A percentile compares a stretch with the other conserved stretches of the same genome.
Evolutionary conservation across 192 early-diverging fungal genomes (phyloP).

Genomic region (Umbelopsis sp.): DNA sequence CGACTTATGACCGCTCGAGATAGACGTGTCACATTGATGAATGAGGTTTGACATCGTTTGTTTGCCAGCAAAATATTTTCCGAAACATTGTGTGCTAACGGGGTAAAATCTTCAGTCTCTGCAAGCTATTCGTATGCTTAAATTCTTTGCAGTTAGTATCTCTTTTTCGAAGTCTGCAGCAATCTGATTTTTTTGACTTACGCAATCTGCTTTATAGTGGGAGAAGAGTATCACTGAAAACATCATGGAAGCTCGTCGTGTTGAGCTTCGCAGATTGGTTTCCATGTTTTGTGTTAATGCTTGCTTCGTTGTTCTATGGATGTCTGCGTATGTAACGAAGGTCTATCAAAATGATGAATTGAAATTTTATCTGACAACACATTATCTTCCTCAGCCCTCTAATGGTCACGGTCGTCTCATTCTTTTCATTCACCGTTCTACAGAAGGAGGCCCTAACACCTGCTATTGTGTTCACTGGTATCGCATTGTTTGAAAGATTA

Average conservation of each 20-base stretch:
- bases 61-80: not conserved
- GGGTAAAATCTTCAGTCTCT: constrained; percentile 27
- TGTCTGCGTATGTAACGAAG: not conserved
- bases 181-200: not conserved
- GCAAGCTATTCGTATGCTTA: constrained; percentile 81
- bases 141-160: constrained; percentile 66
- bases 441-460: constrained; percentile 50
- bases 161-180: not conserved
- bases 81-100: not conserved
- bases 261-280: constrained; percentile 38
- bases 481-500: constrained; percentile 67
- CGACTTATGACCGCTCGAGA: constrained; percentile 65
- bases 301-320: constrained; percentile 38
- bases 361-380: constrained; percentile 37
- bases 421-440: constrained; percentile 55
- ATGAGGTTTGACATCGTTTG: constrained; percentile 53
- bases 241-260: constrained; percentile 55
- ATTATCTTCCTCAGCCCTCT: constrained; percentile 53
- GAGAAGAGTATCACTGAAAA: constrained; percentile 70
- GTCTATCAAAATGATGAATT: not conserved
- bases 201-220: constrained; percentile 40
- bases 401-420: constrained; percentile 61
- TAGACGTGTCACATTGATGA: constrained; percentile 76
- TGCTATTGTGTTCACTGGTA: constrained; percentile 61
- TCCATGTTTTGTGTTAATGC: constrained; percentile 38